Percentiles rank a stretch among this genome's conserved stretches.
phyloP scores from a whole-genome alignment of 441 rosid species.

The Euphorbia schlechtendalii region DNA sequence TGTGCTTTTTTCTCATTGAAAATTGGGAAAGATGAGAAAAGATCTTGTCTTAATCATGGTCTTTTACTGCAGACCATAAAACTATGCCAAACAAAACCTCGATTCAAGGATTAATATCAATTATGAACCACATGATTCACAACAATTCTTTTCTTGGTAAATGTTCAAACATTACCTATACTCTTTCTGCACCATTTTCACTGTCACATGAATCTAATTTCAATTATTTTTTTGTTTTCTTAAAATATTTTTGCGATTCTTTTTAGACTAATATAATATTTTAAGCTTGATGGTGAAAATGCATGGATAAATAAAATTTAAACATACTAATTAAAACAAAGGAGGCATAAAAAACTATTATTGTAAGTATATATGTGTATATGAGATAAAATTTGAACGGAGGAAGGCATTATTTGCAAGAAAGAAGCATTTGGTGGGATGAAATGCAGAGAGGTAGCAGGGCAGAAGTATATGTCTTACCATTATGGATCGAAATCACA shows the following conservation, averaged over 20 bases:
- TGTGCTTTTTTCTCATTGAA: background rate
- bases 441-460: background rate
- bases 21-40: background rate
- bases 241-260: too few species aligned
- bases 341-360: background rate
- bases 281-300: background rate
- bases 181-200: background rate
- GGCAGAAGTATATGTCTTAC: background rate
- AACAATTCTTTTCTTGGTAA: conserved; percentile 11
- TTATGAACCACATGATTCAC: conserved; percentile 6
- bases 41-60: conserved; percentile 11
- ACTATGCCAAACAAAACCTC: background rate
- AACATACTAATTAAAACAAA: background rate
- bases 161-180: background rate
- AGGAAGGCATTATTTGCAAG: background rate
- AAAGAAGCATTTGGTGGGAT: background rate
- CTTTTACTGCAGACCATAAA: background rate
- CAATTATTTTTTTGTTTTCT: too few species aligned
- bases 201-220: background rate
- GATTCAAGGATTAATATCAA: background rate
- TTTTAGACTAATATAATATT: too few species aligned
- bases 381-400: background rate
- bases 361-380: background rate
- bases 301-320: background rate
- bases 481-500: background rate